Evolutionary conservation across 306 rosid genomes (phyloP), one percentile per base, ranked within the genome.

Genomic region (Vigna radiata): DNA sequence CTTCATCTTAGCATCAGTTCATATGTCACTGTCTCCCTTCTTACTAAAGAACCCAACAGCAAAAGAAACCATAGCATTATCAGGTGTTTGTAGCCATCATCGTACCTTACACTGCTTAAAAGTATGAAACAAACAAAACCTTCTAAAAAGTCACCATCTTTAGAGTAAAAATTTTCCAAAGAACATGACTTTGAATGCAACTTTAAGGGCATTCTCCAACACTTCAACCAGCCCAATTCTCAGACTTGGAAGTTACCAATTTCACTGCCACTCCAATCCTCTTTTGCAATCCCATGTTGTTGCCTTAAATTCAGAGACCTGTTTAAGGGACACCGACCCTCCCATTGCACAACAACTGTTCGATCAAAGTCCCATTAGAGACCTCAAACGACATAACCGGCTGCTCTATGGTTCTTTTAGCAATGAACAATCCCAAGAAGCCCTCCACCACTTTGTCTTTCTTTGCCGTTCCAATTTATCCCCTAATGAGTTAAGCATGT

Each of bases 361-460:
- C 90, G 93, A 90, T 47, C 39, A 72, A 87, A 86, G 41, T 83
- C 86, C 89, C 33, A 85, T 52, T 0, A 75, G 82, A 83, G 80
- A 36, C 68, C 78, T 78, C 58, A 78, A 64, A 29, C 75, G 79
- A 2, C 70, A 72, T 66, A 90, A 78, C 77, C 83, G 62, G 77
- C 63, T 87, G 78, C 91, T 91, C 64, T 87, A 89, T 53, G 75
- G 79, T 18, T 82, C 81, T 72, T 79, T 90, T 49, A 88, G 86
- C 48, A 70, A 55, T 71, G 86, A 65, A 56, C 82, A 81, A 55
- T 73, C 82, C 83, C 72, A 27, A 50, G 90, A 89, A 58, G 94
- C 94, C 19, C 60, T 91, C 10, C 13, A 52, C 75, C 71, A 79
- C 33, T 89, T 88, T 77, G 19, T 81, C 36, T 62, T 66, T 23